A percentile compares a stretch with the other conserved stretches of the same genome.
Evolutionary conservation across 1,284 basidiomycete genomes (phyloP).

Genomic region (Mycosarcoma mackinlayi): DNA sequence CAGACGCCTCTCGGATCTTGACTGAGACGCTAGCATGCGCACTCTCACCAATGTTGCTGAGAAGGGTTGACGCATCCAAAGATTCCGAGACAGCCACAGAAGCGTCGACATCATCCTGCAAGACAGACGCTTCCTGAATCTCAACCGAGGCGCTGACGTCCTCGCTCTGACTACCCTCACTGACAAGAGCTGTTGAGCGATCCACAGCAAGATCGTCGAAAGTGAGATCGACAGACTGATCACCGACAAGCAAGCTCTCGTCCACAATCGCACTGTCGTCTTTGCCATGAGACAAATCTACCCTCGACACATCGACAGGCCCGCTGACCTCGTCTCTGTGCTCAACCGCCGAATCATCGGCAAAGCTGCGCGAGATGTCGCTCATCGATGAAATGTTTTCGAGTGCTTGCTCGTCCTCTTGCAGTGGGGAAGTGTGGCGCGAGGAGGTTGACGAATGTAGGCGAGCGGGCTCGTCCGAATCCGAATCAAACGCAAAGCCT

Average conservation of each 20-base stretch:
- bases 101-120: too few relatives aligned
- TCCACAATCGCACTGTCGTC: slow-evolving; percentile 17
- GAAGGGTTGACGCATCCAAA: too few relatives aligned
- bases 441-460: not conserved
- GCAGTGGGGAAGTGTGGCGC: not conserved
- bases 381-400: slow-evolving; percentile 17
- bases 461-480: slow-evolving; percentile 14
- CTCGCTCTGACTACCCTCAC: too few relatives aligned
- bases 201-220: not conserved
- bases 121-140: too few relatives aligned
- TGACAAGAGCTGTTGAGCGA: too few relatives aligned
- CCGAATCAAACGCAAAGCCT: slow-evolving; percentile 34
- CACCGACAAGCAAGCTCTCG: slow-evolving; percentile 1
- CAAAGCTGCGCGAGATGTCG: slow-evolving; percentile 33
- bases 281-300: not conserved
- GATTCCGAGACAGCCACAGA: too few relatives aligned
- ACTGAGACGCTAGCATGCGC: slow-evolving; percentile 7
- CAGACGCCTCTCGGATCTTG: too few relatives aligned
- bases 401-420: not conserved
- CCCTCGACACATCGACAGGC: slow-evolving; percentile 5
- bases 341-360: slow-evolving; percentile 1
- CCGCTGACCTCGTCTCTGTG: slow-evolving; percentile 4
- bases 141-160: too few relatives aligned
- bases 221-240: not conserved
- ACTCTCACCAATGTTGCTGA: not conserved